Evolutionary conservation across 768 basidiomycete species (phyloP).

Genomic region (Russula ochroleuca): DNA sequence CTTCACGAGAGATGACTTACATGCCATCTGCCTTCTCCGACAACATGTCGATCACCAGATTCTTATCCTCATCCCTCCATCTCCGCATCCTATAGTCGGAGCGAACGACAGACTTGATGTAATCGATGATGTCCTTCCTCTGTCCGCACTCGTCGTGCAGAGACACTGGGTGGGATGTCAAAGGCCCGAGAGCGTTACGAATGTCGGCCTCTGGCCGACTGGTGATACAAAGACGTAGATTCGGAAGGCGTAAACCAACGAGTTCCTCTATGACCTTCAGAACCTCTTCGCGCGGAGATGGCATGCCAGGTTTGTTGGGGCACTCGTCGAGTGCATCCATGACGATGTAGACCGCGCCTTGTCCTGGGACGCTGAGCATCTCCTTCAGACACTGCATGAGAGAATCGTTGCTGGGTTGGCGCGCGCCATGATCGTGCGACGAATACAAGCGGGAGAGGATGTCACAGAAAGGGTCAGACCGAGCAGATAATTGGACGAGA

Average conservation of each 20-base stretch:
- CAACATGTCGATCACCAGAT: not conserved
- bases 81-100: not conserved
- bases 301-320: not conserved
- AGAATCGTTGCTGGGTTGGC: not conserved
- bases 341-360: not conserved
- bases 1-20: not conserved
- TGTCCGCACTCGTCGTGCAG: not conserved
- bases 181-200: not conserved
- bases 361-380: not conserved
- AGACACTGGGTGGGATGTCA: not conserved
- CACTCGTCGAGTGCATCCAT: not conserved
- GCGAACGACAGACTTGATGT: not conserved
- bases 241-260: not conserved
- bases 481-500: not conserved
- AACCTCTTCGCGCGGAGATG: not conserved
- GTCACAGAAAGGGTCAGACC: not conserved
- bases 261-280: not conserved
- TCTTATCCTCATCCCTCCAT: not conserved
- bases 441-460: not conserved
- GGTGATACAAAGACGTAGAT: not conserved
- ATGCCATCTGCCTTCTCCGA: slow-evolving; percentile 1
- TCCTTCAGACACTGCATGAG: not conserved
- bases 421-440: not conserved
- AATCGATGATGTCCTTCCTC: not conserved
- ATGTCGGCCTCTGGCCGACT: not conserved